These are phyloP conservation scores for Fusarium scirpi DNA, from an alignment of 2,329 filamentous ascomycete genomes.

Conservation along the genomic window DNA sequence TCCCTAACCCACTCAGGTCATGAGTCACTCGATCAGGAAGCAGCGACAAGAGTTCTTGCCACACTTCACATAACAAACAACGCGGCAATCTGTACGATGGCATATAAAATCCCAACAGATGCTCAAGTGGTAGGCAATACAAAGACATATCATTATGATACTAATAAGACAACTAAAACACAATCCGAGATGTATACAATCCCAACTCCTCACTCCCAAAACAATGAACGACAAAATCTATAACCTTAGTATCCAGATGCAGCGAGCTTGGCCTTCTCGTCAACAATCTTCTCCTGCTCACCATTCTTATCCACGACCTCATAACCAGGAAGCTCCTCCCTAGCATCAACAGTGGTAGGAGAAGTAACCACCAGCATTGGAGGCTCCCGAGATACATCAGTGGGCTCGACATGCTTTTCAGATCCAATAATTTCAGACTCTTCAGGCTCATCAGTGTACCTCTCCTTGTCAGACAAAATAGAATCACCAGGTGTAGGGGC, in stretches of 20 bases:
- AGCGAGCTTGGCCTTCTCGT: constrained; percentile 48
- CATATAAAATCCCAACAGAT: too few relatives aligned
- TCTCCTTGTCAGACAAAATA: constrained; percentile 49
- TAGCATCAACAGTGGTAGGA: not conserved
- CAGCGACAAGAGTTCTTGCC: not conserved
- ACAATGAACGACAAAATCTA: too few relatives aligned
- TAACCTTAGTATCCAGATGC: constrained; percentile 35
- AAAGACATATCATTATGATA: too few relatives aligned
- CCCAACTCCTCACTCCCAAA: not conserved
- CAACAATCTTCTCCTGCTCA: constrained; percentile 23
- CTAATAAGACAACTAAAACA: too few relatives aligned
- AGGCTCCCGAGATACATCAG: constrained; percentile 14
- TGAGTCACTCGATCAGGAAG: not conserved
- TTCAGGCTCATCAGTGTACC: constrained; percentile 30
- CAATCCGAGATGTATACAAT: too few relatives aligned
- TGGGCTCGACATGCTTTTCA: constrained; percentile 49
- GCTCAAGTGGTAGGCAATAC: too few relatives aligned
- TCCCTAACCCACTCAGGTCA: not conserved
- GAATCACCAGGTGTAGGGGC: constrained; percentile 37
- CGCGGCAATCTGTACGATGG: not conserved
- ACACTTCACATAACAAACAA: not conserved
- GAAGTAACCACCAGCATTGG: not conserved
- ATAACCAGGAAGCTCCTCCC: constrained; percentile 42
- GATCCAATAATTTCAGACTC: not conserved
- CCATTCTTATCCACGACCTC: constrained; percentile 17